Evolutionary conservation across 805 yeast genomes (phyloP).

Genomic region (Priceomyces carsonii): DNA sequence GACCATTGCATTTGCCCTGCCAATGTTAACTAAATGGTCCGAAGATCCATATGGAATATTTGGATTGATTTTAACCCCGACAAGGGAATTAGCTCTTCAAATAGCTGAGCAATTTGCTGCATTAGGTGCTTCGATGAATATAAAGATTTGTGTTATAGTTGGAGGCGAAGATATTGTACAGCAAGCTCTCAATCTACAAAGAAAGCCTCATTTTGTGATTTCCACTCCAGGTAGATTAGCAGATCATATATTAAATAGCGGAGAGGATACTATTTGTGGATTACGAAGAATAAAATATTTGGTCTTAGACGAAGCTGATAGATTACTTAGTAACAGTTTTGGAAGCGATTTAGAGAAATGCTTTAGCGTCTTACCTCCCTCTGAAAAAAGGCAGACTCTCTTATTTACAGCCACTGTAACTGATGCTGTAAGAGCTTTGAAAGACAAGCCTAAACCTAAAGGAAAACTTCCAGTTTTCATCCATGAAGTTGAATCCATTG

Average conservation of each 20-base stretch:
- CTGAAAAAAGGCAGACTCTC: slow-evolving; percentile 79
- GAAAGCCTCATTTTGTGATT: slow-evolving; percentile 87
- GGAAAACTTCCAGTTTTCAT: slow-evolving; percentile 58
- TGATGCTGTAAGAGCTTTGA: slow-evolving; percentile 81
- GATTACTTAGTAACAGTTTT: slow-evolving; percentile 81
- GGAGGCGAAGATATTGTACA: slow-evolving; percentile 96
- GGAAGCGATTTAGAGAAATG: slow-evolving; percentile 76
- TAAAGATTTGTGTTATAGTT: slow-evolving; percentile 78
- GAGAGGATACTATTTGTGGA: slow-evolving; percentile 83
- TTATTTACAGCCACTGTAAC: slow-evolving; percentile 96
- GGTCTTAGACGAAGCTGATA: slow-evolving; percentile 95
- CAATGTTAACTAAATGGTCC: slow-evolving; percentile 93
- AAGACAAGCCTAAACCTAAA: slow-evolving; percentile 60
- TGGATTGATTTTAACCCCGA: slow-evolving; percentile 88
- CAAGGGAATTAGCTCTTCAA: slow-evolving; percentile 92
- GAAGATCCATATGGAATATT: slow-evolving; percentile 92
- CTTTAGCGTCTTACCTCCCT: slow-evolving; percentile 66
- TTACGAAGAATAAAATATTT: slow-evolving; percentile 74
- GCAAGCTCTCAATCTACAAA: slow-evolving; percentile 80
- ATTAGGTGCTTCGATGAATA: slow-evolving; percentile 84
- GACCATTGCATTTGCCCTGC: slow-evolving; percentile 97
- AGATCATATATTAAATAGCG: slow-evolving; percentile 83
- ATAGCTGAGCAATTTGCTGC: slow-evolving; percentile 97
- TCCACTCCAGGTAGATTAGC: slow-evolving; percentile 98
- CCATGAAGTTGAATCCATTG: slow-evolving; percentile 74